These are phyloP conservation scores for Alternaria postmessia DNA, from an alignment of 2,329 filamentous ascomycete genomes.

Conservation along the genomic window DNA sequence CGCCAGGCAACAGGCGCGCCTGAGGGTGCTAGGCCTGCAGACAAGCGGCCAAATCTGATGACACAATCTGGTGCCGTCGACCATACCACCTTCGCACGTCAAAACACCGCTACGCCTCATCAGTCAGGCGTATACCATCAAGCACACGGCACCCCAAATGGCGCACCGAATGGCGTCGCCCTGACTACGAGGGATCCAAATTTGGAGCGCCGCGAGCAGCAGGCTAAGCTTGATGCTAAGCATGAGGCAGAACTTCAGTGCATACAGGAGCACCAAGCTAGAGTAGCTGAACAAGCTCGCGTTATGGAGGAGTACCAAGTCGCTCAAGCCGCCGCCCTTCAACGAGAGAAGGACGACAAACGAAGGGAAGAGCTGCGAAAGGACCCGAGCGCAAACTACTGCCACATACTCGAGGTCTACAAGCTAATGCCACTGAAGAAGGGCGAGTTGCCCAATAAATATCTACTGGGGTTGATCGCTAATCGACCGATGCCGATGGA, in stretches of 20 bases:
- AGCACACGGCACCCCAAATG: neutral
- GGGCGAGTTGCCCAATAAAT: neutral
- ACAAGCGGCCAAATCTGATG: neutral
- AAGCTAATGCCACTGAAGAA: neutral
- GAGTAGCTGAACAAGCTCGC: neutral
- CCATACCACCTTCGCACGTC: neutral
- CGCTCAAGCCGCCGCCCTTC: neutral
- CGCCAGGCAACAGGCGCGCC: neutral
- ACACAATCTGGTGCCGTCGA: neutral
- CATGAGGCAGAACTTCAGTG: neutral
- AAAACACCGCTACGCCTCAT: neutral
- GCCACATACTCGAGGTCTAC: constrained; percentile 16
- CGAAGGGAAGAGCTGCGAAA: constrained; percentile 12
- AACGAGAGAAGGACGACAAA: neutral
- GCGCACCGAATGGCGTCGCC: neutral
- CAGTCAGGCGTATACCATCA: neutral
- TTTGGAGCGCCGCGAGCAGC: neutral
- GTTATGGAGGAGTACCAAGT: neutral
- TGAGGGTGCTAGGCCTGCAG: neutral
- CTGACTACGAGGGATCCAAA: neutral
- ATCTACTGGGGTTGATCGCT: constrained; percentile 14
- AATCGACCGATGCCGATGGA: constrained; percentile 19
- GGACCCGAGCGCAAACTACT: constrained; percentile 16
- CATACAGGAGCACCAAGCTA: neutral
- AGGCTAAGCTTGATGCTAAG: neutral